Conservation (phyloP, 352 stramenopile species). For the Aphanomyces cochlioides region DNA sequence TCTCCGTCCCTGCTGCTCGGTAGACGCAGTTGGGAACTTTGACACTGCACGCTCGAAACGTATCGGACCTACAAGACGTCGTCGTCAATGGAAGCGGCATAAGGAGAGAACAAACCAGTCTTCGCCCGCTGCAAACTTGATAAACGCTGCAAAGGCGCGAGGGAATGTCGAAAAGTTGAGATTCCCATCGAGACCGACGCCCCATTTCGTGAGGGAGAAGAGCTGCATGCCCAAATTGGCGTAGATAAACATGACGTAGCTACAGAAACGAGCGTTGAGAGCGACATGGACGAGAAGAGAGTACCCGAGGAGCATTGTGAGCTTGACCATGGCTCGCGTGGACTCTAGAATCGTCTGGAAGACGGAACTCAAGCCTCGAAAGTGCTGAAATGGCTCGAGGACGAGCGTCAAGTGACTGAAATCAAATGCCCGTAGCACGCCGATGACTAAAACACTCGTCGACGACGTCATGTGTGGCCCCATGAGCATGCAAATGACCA, state of each 20-base stretch:
- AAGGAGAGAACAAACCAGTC: slow-evolving; percentile 52
- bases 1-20: slow-evolving; percentile 32
- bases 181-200: slow-evolving; percentile 64
- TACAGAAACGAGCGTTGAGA: slow-evolving; percentile 16
- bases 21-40: slow-evolving; percentile 53
- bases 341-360: slow-evolving; percentile 70
- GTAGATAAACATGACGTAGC: slow-evolving; percentile 67
- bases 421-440: slow-evolving; percentile 74
- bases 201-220: slow-evolving; percentile 76
- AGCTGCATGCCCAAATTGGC: slow-evolving; percentile 77
- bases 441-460: slow-evolving; percentile 62
- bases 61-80: slow-evolving; percentile 37
- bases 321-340: slow-evolving; percentile 67
- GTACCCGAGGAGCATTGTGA: slow-evolving; percentile 75
- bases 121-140: slow-evolving; percentile 79
- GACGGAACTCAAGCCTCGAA: slow-evolving; percentile 47
- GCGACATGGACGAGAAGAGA: not conserved
- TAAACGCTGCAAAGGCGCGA: slow-evolving; percentile 61
- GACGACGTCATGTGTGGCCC: slow-evolving; percentile 40
- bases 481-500: slow-evolving; percentile 39
- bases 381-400: slow-evolving; percentile 58
- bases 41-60: slow-evolving; percentile 67
- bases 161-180: slow-evolving; percentile 78
- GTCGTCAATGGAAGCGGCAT: not conserved
- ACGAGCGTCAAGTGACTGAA: slow-evolving; percentile 81